Evolutionary conservation across 2,329 filamentous ascomycete species (phyloP).

Genomic region (Diplodia corticola): DNA sequence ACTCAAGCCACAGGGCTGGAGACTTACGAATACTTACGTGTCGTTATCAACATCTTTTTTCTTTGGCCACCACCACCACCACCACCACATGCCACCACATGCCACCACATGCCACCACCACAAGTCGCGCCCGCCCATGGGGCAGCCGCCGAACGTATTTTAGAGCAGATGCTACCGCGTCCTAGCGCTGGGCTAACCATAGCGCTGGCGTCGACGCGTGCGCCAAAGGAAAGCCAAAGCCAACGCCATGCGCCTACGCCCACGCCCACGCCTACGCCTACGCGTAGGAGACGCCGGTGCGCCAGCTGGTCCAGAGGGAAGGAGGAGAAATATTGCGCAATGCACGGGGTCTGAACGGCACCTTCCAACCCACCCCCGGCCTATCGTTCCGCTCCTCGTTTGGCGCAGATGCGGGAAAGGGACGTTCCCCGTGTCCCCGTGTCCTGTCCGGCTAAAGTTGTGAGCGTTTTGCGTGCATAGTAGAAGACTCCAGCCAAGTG

Average conservation of each 20-base stretch:
- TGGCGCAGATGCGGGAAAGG: too few species aligned
- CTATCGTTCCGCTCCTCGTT: background rate
- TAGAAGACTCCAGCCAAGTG: too few species aligned
- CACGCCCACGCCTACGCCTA: background rate
- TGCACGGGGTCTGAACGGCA: background rate
- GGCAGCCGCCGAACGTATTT: too few species aligned
- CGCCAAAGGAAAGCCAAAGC: background rate
- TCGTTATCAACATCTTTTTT: background rate
- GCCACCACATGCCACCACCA: too few species aligned
- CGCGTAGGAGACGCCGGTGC: background rate
- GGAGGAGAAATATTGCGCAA: background rate
- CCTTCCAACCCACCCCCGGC: background rate
- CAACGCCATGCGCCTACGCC: background rate
- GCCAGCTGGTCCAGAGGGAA: background rate
- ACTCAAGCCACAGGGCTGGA: background rate
- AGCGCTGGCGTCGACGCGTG: background rate
- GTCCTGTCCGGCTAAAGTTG: too few species aligned
- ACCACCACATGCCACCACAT: too few species aligned
- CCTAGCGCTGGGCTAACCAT: too few species aligned
- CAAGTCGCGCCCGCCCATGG: too few species aligned
- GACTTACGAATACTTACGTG: background rate
- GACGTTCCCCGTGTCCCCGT: too few species aligned
- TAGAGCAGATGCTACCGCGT: too few species aligned
- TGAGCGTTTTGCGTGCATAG: too few species aligned
- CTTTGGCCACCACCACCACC: background rate